Conservation (phyloP, 495 filamentous ascomycete species). For the Podospora comata region DNA sequence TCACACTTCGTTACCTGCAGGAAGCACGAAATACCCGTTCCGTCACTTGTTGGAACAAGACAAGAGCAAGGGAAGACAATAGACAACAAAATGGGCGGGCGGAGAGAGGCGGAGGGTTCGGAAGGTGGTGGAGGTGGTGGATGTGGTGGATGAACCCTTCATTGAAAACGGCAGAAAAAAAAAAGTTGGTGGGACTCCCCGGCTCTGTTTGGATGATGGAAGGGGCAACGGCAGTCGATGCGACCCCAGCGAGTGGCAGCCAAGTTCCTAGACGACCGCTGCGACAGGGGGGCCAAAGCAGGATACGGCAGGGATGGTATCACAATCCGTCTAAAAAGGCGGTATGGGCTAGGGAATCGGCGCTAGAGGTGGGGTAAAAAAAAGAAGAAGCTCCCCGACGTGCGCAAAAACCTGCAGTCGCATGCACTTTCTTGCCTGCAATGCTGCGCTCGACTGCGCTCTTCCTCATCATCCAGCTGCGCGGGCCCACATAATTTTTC, state of each 20-base stretch:
- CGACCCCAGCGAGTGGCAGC: slow-evolving; percentile 13
- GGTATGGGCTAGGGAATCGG: slow-evolving; percentile 34
- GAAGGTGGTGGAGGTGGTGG: slow-evolving; percentile 14
- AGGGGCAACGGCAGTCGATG: slow-evolving; percentile 32
- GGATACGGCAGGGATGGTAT: slow-evolving; percentile 8
- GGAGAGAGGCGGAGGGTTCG: slow-evolving; percentile 25
- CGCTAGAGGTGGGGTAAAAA: slow-evolving; percentile 8
- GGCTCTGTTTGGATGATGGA: slow-evolving; percentile 25
- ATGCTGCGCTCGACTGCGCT: neutral
- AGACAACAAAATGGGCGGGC: slow-evolving; percentile 6
- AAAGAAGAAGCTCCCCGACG: neutral
- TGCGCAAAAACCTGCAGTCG: slow-evolving; percentile 7
- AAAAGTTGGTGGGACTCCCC: slow-evolving; percentile 11
- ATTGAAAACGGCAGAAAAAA: slow-evolving; percentile 1
- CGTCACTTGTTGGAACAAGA: neutral
- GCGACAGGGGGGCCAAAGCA: slow-evolving; percentile 11
- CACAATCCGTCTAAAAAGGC: slow-evolving; percentile 25
- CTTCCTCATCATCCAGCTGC: slow-evolving; percentile 8
- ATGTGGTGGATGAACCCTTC: slow-evolving; percentile 9
- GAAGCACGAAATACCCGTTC: slow-evolving; percentile 16
- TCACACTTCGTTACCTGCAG: slow-evolving; percentile 7
- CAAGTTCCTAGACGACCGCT: slow-evolving; percentile 17
- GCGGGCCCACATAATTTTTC: slow-evolving; percentile 18
- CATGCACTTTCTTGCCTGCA: slow-evolving; percentile 8
- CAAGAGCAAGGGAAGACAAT: slow-evolving; percentile 11